These are phyloP conservation scores for Hemisphaericaspora subhashii DNA, from an alignment of 1,139 yeast species.

Conservation along the genomic window DNA sequence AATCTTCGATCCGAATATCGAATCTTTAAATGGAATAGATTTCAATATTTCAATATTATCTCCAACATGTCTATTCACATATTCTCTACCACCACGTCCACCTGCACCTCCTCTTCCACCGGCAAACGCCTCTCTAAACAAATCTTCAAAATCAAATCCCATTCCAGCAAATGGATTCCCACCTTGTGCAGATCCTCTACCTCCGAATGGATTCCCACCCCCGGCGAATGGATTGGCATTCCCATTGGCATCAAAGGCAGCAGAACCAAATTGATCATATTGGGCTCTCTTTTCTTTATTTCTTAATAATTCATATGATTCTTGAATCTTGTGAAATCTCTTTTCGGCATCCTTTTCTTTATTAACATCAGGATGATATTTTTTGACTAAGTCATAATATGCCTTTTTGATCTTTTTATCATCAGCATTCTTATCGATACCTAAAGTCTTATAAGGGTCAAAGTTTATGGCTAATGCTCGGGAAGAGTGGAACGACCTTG, in stretches of 20 bases:
- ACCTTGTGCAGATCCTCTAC: conserved; percentile 29
- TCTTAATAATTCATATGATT: conserved; percentile 87
- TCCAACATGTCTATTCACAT: conserved; percentile 79
- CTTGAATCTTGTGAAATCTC: conserved; percentile 89
- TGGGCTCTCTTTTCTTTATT: conserved; percentile 87
- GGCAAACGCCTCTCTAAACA: conserved; percentile 74
- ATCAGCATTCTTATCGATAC: conserved; percentile 70
- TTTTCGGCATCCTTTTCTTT: conserved; percentile 87
- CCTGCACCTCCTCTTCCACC: conserved; percentile 35
- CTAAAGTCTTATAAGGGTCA: conserved; percentile 85
- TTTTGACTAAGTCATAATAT: conserved; percentile 88
- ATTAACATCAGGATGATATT: conserved; percentile 95
- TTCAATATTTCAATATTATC: conserved; percentile 84
- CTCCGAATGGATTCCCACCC: conserved; percentile 37
- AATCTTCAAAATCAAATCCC: conserved; percentile 79
- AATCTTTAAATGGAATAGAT: conserved; percentile 77
- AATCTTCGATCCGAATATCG: conserved; percentile 76
- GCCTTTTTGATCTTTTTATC: conserved; percentile 90
- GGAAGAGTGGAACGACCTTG: conserved; percentile 30
- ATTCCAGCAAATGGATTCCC: conserved; percentile 48
- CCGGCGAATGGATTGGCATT: conserved; percentile 58
- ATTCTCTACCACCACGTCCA: conserved; percentile 38
- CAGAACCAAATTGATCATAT: conserved; percentile 87
- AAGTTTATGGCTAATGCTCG: conserved; percentile 28
- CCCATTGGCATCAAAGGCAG: conserved; percentile 74